phyloP scores from a whole-genome alignment of 192 early-diverging fungal genomes.

The Jimgerdemannia lactiflua region DNA sequence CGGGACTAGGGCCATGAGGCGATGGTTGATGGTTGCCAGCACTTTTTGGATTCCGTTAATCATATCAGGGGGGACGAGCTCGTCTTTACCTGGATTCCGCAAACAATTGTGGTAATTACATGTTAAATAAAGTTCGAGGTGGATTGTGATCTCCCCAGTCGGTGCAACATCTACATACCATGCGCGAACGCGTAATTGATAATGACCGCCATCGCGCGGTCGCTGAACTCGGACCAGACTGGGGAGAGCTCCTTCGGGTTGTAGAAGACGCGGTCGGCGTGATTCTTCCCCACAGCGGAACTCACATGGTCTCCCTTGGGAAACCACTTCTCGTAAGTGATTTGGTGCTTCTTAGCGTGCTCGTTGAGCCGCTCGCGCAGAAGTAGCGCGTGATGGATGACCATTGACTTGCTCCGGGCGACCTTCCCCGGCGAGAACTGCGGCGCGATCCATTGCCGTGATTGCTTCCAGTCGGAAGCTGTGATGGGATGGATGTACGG shows the following conservation, averaged over 20 bases:
- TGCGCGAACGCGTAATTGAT: constrained; percentile 12
- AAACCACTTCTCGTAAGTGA: constrained; percentile 3
- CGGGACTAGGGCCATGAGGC: not conserved
- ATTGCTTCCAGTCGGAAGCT: constrained; percentile 10
- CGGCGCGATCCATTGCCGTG: constrained; percentile 7
- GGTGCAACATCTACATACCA: not conserved
- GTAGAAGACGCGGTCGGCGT: not conserved
- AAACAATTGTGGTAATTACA: too few relatives aligned
- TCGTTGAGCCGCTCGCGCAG: constrained; percentile 1
- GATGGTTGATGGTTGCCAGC: constrained; percentile 1
- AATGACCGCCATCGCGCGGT: not conserved
- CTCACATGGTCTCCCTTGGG: not conserved
- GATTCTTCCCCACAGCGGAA: too few relatives aligned
- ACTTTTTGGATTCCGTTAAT: not conserved
- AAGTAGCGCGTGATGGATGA: constrained; percentile 3
- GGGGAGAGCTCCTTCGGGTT: constrained; percentile 1
- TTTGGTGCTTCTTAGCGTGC: not conserved
- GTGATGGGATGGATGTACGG: not conserved
- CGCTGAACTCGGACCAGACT: not conserved
- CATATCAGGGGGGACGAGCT: constrained; percentile 6
- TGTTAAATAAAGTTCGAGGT: not conserved
- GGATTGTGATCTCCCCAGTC: not conserved
- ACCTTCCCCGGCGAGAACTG: constrained; percentile 5
- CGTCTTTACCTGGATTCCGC: constrained; percentile 1
- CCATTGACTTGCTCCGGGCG: constrained; percentile 6